Evolutionary conservation across 2,329 filamentous ascomycete species (phyloP), one percentile per base, ranked within the genome.

Genomic region (Aureobasidium subglaciale): DNA sequence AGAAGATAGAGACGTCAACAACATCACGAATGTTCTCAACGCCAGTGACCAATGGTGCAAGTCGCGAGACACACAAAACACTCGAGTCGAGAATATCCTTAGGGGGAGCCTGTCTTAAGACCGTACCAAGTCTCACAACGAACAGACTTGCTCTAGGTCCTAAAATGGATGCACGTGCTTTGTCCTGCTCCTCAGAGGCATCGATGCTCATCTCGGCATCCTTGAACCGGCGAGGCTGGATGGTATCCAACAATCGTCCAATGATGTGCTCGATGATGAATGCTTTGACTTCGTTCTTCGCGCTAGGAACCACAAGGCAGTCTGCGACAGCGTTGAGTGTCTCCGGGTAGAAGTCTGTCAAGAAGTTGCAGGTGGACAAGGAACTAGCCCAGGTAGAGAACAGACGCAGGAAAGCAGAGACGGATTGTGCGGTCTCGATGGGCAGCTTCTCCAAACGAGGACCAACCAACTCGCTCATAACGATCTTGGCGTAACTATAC

Each of bases 241-340:
- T 41, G 18, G 32, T 32, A 8, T 81, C 75, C 30, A 90, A 78
- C 30, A 92, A 74, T 56, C 84, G 86, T 40, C 81, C 79, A 41
- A 99, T 70, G 38, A 97, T 85, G 10, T 83, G 73, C 57, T 81
- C 79, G 27, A 99, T 75, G 1, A 91, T 82, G 67, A 89, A 95
- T 0, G 87, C 73, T 65, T 91, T 93, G 56, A 99, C 91, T 56
- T 90, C 86, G 59, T 92, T 88, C 68, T 93, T 93, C 0, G 88
- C 83, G 54, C 87, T 92, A 42, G 81, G 78, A 5, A 87, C 78
- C 4, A 78, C 77, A 24, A 99, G 73, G 63, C 86, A 87, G 60
- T 88, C 83, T 37, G 90, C 81, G 15, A 96, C 72, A 62, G 85
- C 84, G 15, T 76, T 76, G 27, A 97, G 67, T n/a, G 92, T 75